Percentiles rank a stretch among this genome's conserved stretches.
Conservation (phyloP, 2,329 filamentous ascomycete genomes). For the Colletotrichum liaoningense region DNA sequence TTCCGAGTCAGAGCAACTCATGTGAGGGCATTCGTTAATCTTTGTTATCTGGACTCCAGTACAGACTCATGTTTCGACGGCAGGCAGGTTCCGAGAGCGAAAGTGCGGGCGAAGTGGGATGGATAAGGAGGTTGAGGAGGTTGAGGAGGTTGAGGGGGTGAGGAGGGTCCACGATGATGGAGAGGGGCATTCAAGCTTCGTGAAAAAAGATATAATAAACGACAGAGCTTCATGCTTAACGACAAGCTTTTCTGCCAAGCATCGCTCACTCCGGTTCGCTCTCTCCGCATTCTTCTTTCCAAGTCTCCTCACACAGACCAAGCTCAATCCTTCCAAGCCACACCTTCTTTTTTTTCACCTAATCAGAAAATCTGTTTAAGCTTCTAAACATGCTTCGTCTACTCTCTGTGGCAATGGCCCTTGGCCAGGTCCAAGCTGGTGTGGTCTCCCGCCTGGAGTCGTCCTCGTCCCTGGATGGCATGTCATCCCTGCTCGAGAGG, state of each 20-base stretch:
- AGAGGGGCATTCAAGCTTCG: not conserved
- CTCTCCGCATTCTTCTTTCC: not conserved
- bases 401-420: constrained; percentile 4
- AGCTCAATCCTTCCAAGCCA: not conserved
- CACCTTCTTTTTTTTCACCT: no score
- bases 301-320: not conserved
- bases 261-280: not conserved
- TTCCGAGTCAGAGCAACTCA: not conserved
- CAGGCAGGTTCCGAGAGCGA: not conserved
- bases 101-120: not conserved
- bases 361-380: not conserved
- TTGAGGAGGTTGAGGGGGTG: not conserved
- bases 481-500: not conserved
- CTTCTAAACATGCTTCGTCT: constrained; percentile 1
- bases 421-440: not conserved
- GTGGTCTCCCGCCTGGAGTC: not conserved
- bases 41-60: not conserved
- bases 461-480: not conserved
- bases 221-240: constrained; percentile 1
- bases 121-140: not conserved
- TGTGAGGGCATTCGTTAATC: not conserved
- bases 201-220: constrained; percentile 1
- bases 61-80: not conserved
- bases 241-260: not conserved
- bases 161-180: not conserved